Evolutionary conservation across 106 monocot genomes (phyloP).

Genomic region (Platanthera guangdongensis): DNA sequence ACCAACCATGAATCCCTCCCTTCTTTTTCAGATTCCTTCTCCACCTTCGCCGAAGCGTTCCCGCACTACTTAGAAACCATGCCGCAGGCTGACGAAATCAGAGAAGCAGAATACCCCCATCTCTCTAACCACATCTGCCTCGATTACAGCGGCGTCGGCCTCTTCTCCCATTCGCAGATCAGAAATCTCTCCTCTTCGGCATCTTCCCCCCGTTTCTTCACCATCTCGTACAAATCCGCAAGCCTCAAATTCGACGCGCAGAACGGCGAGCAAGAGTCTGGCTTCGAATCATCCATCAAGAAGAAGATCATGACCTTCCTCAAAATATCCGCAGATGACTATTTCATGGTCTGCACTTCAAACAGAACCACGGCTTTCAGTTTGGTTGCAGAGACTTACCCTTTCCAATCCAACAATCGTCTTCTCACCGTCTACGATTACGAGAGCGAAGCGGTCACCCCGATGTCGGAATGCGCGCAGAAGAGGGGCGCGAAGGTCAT

Average conservation of each 20-base stretch:
- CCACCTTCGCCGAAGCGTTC: slow-evolving; percentile 39
- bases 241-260: slow-evolving; percentile 32
- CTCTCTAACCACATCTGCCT: slow-evolving; percentile 56
- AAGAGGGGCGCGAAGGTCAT: slow-evolving; percentile 35
- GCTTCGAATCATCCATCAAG: slow-evolving; percentile 34
- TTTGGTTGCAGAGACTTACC: slow-evolving; percentile 59
- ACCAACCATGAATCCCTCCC: slow-evolving; percentile 77
- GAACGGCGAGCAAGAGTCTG: slow-evolving; percentile 12
- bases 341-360: slow-evolving; percentile 60
- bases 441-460: slow-evolving; percentile 55
- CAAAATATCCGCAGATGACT: slow-evolving; percentile 40
- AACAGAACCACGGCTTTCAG: slow-evolving; percentile 67
- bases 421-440: slow-evolving; percentile 73
- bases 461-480: slow-evolving; percentile 34
- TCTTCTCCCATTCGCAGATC: slow-evolving; percentile 23
- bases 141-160: slow-evolving; percentile 61
- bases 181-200: background rate
- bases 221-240: slow-evolving; percentile 45
- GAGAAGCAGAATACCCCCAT: slow-evolving; percentile 53
- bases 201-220: slow-evolving; percentile 31
- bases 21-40: slow-evolving; percentile 32
- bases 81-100: slow-evolving; percentile 34
- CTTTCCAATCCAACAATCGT: slow-evolving; percentile 44
- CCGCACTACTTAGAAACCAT: slow-evolving; percentile 43
- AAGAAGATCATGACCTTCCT: slow-evolving; percentile 49